Evolutionary conservation across 1,139 yeast species (phyloP).

Genomic region (Suhomyces anneliseae): DNA sequence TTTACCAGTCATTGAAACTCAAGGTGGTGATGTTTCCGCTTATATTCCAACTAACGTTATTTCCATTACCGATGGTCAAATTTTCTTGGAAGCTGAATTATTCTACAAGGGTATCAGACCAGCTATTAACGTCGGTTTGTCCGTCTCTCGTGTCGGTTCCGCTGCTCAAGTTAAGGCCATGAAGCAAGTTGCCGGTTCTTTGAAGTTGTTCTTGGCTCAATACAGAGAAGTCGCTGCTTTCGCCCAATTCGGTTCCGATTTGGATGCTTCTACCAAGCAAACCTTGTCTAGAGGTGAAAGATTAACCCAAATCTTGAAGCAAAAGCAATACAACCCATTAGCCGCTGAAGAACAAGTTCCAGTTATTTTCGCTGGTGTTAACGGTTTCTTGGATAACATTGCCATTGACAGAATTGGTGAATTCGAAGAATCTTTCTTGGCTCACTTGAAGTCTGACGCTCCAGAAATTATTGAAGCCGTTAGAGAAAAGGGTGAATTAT

Average conservation of each 20-base stretch:
- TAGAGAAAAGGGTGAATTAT: conserved; percentile 85
- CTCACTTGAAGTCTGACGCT: conserved; percentile 90
- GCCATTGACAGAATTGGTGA: conserved; percentile 86
- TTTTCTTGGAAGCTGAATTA: conserved; percentile 98
- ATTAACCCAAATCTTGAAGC: conserved; percentile 97
- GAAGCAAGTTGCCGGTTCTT: conserved; percentile 99
- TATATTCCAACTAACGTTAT: conserved; percentile 96
- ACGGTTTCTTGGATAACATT: conserved; percentile 93
- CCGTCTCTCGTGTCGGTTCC: conserved; percentile 99
- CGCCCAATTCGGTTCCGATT: conserved; percentile 99
- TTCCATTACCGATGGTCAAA: conserved; percentile 97
- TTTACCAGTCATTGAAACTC: conserved; percentile 95
- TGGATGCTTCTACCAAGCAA: conserved; percentile 99
- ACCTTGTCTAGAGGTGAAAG: conserved; percentile 99
- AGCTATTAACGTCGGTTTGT: conserved; percentile 99
- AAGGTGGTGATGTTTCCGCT: conserved; percentile 99
- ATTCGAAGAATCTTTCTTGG: conserved; percentile 90
- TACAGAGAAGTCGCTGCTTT: conserved; percentile 99
- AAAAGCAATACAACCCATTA: conserved; percentile 94
- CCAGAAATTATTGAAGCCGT: conserved; percentile 79
- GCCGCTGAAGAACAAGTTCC: conserved; percentile 99
- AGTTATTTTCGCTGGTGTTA: conserved; percentile 98
- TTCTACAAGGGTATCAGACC: conserved; percentile 99
- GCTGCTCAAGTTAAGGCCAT: conserved; percentile 99
- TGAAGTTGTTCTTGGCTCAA: conserved; percentile 99